Percentiles rank a stretch among this genome's conserved stretches.
Evolutionary conservation across 371 early-diverging fungal species (phyloP).

Genomic region (Dichotomocladium elegans): DNA sequence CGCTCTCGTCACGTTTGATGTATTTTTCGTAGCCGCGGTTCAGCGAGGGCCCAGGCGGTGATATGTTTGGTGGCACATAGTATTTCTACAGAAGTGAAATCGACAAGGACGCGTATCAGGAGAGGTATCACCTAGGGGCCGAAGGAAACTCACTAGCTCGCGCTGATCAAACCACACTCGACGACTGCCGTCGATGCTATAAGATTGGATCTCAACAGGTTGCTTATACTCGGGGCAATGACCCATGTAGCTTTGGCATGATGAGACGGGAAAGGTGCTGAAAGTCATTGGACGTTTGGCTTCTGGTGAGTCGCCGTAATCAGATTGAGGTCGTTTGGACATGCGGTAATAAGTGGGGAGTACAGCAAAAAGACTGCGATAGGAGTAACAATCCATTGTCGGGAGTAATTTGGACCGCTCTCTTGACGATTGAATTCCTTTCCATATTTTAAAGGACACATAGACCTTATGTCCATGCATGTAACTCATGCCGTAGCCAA

Average conservation of each 20-base stretch:
- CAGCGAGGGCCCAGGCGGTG: constrained; percentile 22
- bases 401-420: too few relatives aligned
- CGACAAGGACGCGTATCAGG: background rate
- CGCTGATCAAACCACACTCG: constrained; percentile 61
- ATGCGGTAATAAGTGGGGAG: too few relatives aligned
- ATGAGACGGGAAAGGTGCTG: background rate
- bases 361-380: too few relatives aligned
- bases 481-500: too few relatives aligned
- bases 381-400: too few relatives aligned
- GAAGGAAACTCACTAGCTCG: constrained; percentile 56
- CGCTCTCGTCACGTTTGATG: constrained; percentile 55
- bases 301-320: background rate
- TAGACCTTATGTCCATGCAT: too few relatives aligned
- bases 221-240: constrained; percentile 56
- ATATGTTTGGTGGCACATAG: constrained; percentile 37
- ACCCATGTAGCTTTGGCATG: constrained; percentile 45
- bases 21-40: constrained; percentile 59
- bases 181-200: constrained; percentile 69
- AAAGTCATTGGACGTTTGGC: background rate
- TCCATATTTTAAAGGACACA: too few relatives aligned
- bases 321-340: background rate
- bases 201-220: constrained; percentile 75
- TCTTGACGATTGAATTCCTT: too few relatives aligned
- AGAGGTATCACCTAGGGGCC: too few relatives aligned
- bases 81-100: constrained; percentile 50